Conservation (phyloP, 129 eudicot species). For the Calendula officinalis region DNA sequence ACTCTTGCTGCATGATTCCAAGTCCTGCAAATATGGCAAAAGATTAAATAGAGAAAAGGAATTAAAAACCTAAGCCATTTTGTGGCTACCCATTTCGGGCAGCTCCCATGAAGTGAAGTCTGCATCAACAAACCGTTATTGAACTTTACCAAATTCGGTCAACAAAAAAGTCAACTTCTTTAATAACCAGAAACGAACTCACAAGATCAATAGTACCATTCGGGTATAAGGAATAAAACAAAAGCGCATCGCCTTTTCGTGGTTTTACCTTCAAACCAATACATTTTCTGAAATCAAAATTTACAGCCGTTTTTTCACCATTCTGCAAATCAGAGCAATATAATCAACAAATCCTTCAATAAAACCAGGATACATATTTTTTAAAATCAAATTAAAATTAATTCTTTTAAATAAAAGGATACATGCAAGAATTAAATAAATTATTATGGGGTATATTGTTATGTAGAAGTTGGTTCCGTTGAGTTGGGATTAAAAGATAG, state of each 20-base stretch:
- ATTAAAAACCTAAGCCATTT: constrained; percentile 42
- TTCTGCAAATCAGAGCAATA: too few relatives aligned
- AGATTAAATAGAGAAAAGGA: background rate
- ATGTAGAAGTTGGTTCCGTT: too few relatives aligned
- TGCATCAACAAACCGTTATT: constrained; percentile 29
- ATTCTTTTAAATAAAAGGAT: too few relatives aligned
- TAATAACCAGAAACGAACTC: constrained; percentile 31
- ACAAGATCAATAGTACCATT: constrained; percentile 89
- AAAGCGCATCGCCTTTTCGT: constrained; percentile 68
- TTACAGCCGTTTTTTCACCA: constrained; percentile 42
- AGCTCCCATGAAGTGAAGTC: constrained; percentile 94
- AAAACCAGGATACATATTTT: background rate
- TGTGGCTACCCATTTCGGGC: constrained; percentile 92
- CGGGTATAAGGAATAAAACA: constrained; percentile 71
- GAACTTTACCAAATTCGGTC: background rate
- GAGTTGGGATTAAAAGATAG: too few relatives aligned
- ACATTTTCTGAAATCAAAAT: constrained; percentile 58
- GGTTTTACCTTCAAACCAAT: constrained; percentile 80
- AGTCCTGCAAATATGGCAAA: background rate
- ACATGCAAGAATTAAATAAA: too few relatives aligned
- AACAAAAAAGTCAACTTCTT: background rate
- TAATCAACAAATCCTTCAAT: background rate
- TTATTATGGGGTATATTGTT: too few relatives aligned
- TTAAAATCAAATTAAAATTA: too few relatives aligned
- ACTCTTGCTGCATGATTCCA: background rate